These are phyloP conservation scores for Casuarina cunninghamiana DNA, from an alignment of 306 rosid genomes.

Conservation along the genomic window DNA sequence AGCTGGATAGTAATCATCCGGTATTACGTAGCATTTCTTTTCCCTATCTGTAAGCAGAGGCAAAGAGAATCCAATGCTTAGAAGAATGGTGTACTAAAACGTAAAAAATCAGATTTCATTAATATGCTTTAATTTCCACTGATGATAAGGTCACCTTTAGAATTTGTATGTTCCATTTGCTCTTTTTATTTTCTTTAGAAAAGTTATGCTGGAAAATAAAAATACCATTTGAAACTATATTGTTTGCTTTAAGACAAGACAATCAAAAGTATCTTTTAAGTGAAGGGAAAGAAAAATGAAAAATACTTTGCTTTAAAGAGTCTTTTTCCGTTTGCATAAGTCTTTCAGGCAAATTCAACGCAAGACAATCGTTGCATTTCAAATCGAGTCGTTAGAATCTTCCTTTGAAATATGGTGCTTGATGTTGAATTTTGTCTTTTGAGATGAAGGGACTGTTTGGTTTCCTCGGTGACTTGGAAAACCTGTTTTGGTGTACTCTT, in stretches of 20 bases:
- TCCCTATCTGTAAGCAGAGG: not conserved
- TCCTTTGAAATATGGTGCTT: not conserved
- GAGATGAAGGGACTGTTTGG: not conserved
- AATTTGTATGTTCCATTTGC: no score
- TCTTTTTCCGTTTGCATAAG: not conserved
- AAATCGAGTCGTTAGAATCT: not conserved
- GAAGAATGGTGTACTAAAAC: not conserved
- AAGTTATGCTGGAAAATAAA: no score
- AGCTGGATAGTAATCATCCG: constrained; percentile 9
- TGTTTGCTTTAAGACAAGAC: no score
- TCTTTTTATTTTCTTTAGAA: no score
- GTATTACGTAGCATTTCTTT: not conserved
- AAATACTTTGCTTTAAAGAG: no score
- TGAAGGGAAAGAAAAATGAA: no score
- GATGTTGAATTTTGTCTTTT: not conserved
- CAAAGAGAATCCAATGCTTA: not conserved
- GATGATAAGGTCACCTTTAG: not conserved
- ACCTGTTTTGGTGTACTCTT: not conserved
- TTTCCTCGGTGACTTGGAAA: not conserved
- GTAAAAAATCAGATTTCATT: no score
- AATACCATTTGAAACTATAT: no score
- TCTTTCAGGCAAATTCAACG: not conserved
- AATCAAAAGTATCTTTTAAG: no score
- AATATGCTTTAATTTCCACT: not conserved
- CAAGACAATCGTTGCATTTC: not conserved